Base-by-base conservation (phyloP, 306 rosid species). In the Ormosia emarginata region DNA sequence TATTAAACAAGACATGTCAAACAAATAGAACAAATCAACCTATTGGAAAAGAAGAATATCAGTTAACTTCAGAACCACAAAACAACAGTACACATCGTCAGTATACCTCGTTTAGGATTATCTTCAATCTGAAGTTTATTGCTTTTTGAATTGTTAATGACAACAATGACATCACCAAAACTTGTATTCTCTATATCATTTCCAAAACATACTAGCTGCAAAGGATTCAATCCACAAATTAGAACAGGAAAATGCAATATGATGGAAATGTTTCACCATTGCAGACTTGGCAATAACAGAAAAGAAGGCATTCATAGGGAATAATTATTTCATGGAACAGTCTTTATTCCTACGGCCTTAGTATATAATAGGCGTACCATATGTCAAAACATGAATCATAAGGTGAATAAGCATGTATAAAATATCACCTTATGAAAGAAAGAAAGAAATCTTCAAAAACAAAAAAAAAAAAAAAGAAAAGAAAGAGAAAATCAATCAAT, bases 181-280 rank as follows among this genome's bases (percentile, higher is more conserved):
- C 72, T 63, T 41, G 65, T 72, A 78, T 87, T 84, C 72, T 86
- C 92, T 10, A n/a, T 67, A 33, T 80, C 83, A 84, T 76, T 82
- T 18, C 78, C 79, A 75, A 92, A 92, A 84, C 57, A 70, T 43
- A 94, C 85, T 70, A 83, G 88, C 98, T 94, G 89, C 61, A 84
- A 74, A 24, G 56, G 44, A 79, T 82, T 63, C 73, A 62, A 46
- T 67, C 55, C 72, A 56, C 14, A 74, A 53, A 61, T 68, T 62
- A 81, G 80, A 73, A 79, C 41, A 81, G 63, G 50, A 87, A 77
- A 58, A 17, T 36, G 43, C 56, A 71, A 66, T 3, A 65, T 8
- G 3, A 37, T 4, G 10, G 36, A 41, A 71, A 62, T 3, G 29
- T 46, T 69, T 69, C 65, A 30, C 67, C 15, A 2, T 11, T 57